Percentiles rank a stretch among this genome's conserved stretches.
Evolutionary conservation across 805 yeast species (phyloP).

Genomic region (Kluyveromyces siamensis): DNA sequence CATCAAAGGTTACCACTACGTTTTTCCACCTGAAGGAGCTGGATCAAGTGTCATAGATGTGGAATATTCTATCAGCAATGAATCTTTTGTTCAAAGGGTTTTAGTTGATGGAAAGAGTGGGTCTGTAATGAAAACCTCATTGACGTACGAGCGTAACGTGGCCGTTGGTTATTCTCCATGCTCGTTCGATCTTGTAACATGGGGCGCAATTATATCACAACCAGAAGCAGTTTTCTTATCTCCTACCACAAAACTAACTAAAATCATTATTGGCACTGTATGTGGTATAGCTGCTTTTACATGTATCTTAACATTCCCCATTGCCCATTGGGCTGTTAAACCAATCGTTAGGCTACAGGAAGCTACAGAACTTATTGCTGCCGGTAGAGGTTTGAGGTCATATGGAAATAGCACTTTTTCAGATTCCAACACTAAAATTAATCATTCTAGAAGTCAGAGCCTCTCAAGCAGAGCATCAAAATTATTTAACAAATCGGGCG

Average conservation of each 20-base stretch:
- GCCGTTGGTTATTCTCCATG: conserved; percentile 51
- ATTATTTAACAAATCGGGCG: background rate
- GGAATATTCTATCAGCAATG: conserved; percentile 21
- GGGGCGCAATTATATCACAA: conserved; percentile 76
- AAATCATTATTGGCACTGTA: conserved; percentile 69
- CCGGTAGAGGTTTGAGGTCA: conserved; percentile 33
- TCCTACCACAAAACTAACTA: conserved; percentile 53
- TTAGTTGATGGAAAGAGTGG: conserved; percentile 34
- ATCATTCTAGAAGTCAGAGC: background rate
- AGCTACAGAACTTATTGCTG: conserved; percentile 58
- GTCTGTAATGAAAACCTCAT: conserved; percentile 29
- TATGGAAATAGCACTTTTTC: conserved; percentile 6
- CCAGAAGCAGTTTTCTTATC: conserved; percentile 45
- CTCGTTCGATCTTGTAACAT: conserved; percentile 36
- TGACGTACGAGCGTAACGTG: conserved; percentile 32
- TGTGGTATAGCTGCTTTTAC: conserved; percentile 69
- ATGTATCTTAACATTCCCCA: conserved; percentile 67
- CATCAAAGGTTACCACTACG: conserved; percentile 32
- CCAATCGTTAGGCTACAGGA: conserved; percentile 73
- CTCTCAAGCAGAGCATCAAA: background rate
- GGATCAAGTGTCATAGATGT: conserved; percentile 11
- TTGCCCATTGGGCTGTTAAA: conserved; percentile 75
- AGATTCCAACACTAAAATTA: conserved; percentile 3
- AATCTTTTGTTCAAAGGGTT: conserved; percentile 29
- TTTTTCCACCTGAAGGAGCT: conserved; percentile 32